A percentile compares a stretch with the other conserved stretches of the same genome.
phyloP scores from a whole-genome alignment of 805 yeast species.

The Yamadazyma sp. region DNA sequence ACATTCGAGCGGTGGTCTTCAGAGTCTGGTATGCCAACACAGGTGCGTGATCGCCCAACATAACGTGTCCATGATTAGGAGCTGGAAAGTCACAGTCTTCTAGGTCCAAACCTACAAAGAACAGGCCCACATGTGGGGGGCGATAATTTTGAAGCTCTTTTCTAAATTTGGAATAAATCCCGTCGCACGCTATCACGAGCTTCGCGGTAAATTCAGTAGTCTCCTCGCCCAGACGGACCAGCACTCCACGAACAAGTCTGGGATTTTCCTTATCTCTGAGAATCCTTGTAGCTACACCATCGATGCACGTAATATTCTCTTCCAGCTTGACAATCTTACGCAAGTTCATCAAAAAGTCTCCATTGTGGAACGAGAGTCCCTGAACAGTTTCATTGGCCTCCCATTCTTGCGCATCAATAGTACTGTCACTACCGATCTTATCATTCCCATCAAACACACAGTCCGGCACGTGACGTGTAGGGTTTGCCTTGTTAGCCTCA shows the following conservation, averaged over 20 bases:
- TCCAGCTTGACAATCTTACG: constrained; percentile 68
- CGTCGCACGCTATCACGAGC: constrained; percentile 82
- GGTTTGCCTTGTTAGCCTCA: constrained; percentile 40
- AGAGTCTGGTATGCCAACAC: constrained; percentile 86
- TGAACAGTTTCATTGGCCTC: constrained; percentile 55
- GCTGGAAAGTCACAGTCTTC: constrained; percentile 73
- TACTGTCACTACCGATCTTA: constrained; percentile 46
- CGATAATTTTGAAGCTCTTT: constrained; percentile 62
- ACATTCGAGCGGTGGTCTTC: constrained; percentile 76
- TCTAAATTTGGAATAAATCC: constrained; percentile 91
- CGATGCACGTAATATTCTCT: constrained; percentile 71
- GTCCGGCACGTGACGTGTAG: constrained; percentile 50
- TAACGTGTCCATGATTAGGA: constrained; percentile 83
- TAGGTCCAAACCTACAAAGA: constrained; percentile 82
- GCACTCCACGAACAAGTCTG: constrained; percentile 46
- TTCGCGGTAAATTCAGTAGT: constrained; percentile 48
- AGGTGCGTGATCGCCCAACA: constrained; percentile 85
- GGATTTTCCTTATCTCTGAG: constrained; percentile 49
- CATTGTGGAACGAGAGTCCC: constrained; percentile 94
- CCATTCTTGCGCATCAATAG: constrained; percentile 51
- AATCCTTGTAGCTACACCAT: constrained; percentile 78
- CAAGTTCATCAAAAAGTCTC: constrained; percentile 76
- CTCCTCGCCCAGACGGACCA: constrained; percentile 59
- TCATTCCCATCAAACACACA: constrained; percentile 62
- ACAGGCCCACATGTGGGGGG: constrained; percentile 71